Evolutionary conservation across 139 green algal genomes (phyloP), one percentile per base, ranked within the genome.

Genomic region (Chlamydomonas schloesseri): DNA sequence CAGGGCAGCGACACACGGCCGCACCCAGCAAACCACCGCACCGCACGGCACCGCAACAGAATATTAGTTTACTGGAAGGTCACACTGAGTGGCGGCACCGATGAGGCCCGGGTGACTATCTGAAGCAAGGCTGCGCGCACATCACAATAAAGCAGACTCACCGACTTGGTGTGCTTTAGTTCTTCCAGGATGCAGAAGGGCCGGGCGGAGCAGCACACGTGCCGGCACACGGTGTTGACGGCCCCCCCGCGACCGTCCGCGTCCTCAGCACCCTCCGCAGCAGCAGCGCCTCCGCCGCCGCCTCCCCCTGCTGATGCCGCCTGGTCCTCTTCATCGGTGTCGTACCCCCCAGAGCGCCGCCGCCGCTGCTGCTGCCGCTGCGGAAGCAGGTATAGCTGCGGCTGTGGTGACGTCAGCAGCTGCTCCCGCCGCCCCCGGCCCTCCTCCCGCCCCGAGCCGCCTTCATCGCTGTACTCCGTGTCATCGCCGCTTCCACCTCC

Each of bases 111-210:
- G n/a, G n/a, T n/a, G n/a, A n/a, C n/a, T n/a, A n/a, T n/a, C n/a
- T n/a, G n/a, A n/a, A n/a, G n/a, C n/a, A n/a, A n/a, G n/a, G n/a
- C n/a, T n/a, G n/a, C n/a, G n/a, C n/a, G n/a, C n/a, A n/a, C n/a
- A n/a, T n/a, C n/a, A n/a, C n/a, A n/a, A n/a, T n/a, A n/a, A n/a
- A n/a, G 28, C n/a, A 69, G 71, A 47, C 80, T 60, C 69, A 86
- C 80, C 15, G 67, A 67, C 11, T 89, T 88, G 36, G 94, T 70
- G 2, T 71, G 70, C 34, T 88, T 46, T 79, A 95, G 83, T 67
- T 90, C 65, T 2, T 74, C 64, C 3, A 96, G 64, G 42, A 96
- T 78, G 86, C 93, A 96, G 53, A 91, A 92, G 5, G 69, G 64
- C 62, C 88, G 84, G 18, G 46, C 47, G 23, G 50, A 47, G 81